phyloP scores from a whole-genome alignment of 1,284 basidiomycete genomes.

The Austroboletus niveus region DNA sequence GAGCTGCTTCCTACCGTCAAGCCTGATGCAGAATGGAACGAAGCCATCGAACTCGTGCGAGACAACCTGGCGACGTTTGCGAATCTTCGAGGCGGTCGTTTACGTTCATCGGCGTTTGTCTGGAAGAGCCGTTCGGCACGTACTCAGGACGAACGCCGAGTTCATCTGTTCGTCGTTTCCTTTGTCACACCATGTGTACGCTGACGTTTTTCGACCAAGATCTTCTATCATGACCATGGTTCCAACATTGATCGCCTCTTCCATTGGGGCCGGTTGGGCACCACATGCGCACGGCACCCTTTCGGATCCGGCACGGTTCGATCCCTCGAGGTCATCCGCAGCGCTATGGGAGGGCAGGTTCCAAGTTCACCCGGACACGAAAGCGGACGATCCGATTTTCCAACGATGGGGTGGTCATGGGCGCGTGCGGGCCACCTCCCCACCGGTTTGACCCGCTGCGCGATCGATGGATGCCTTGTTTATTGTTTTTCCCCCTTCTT shows the following conservation, averaged over 20 bases:
- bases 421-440: conserved; percentile 12
- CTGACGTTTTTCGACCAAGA: conserved; percentile 30
- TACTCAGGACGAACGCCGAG: conserved; percentile 48
- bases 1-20: conserved; percentile 65
- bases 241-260: conserved; percentile 81
- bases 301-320: conserved; percentile 70
- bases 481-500: no score
- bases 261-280: conserved; percentile 79
- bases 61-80: conserved; percentile 84
- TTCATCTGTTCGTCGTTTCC: conserved; percentile 36
- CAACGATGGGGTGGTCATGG: conserved; percentile 36
- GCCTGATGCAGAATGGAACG: conserved; percentile 69
- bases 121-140: conserved; percentile 69
- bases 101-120: conserved; percentile 81
- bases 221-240: conserved; percentile 84
- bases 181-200: neutral
- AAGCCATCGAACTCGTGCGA: conserved; percentile 73
- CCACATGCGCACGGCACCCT: conserved; percentile 56
- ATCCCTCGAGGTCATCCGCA: conserved; percentile 77
- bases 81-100: conserved; percentile 81
- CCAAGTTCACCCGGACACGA: conserved; percentile 85
- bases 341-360: conserved; percentile 81
- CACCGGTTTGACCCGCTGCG: conserved; percentile 16
- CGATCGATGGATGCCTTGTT: no score
- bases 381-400: conserved; percentile 45